phyloP scores from a whole-genome alignment of 2,329 filamentous ascomycete genomes.

The Aureobasidium sp. region DNA sequence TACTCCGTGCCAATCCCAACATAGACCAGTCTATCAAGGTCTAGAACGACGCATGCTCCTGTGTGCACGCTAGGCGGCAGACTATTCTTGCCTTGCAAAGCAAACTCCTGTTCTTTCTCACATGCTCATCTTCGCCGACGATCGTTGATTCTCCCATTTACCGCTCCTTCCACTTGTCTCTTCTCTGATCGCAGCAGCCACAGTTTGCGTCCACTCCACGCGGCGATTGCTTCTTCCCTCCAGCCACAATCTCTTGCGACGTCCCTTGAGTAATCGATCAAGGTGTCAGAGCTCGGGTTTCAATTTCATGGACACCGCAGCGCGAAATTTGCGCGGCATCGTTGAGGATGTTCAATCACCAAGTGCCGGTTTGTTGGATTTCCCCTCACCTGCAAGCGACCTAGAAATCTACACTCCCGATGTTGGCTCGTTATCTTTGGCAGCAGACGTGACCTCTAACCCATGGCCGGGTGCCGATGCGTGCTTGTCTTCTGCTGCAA shows the following conservation, averaged over 20 bases:
- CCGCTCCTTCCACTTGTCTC: neutral
- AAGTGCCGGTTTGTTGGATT: constrained; percentile 3
- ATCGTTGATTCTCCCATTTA: constrained; percentile 1
- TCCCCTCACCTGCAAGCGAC: constrained; percentile 14
- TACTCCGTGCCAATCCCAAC: constrained; percentile 8
- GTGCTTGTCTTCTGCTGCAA: constrained; percentile 4
- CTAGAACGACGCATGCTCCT: constrained; percentile 14
- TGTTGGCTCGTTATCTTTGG: constrained; percentile 2
- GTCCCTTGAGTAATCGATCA: neutral
- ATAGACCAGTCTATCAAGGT: neutral
- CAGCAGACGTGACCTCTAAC: constrained; percentile 5
- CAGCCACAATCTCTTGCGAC: neutral
- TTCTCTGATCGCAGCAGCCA: constrained; percentile 5
- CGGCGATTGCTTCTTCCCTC: neutral
- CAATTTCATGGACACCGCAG: constrained; percentile 10
- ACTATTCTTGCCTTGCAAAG: constrained; percentile 5
- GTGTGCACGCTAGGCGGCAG: constrained; percentile 10
- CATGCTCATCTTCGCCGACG: neutral
- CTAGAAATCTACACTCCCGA: constrained; percentile 10
- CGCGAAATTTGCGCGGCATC: constrained; percentile 7
- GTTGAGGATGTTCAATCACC: constrained; percentile 9
- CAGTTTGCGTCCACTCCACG: neutral
- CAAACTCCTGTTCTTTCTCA: constrained; percentile 14
- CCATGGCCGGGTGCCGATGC: constrained; percentile 1
- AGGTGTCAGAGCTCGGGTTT: constrained; percentile 10